Conservation (phyloP, 108 stramenopile genomes). For the Tribonema minus region DNA sequence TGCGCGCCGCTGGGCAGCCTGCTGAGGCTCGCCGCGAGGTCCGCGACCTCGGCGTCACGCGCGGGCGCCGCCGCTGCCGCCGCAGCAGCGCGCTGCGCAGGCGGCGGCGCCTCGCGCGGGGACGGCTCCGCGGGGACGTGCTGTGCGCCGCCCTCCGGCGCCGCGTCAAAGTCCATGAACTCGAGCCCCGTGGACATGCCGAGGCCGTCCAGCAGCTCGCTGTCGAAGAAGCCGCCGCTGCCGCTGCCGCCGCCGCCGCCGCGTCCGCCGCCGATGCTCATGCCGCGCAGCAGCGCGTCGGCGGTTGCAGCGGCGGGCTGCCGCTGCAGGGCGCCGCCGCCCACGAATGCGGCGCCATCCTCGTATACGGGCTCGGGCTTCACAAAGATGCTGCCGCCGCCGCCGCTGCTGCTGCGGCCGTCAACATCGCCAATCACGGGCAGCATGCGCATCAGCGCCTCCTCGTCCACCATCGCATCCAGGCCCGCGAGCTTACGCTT, state of each 20-base stretch:
- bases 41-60: not conserved
- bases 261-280: not conserved
- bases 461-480: not conserved
- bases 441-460: not conserved
- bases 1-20: slow-evolving; percentile 10
- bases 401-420: not conserved
- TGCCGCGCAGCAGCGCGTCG: not conserved
- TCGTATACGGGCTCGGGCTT: not conserved
- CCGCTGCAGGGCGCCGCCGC: not conserved
- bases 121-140: not conserved
- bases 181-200: not conserved
- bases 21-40: slow-evolving; percentile 12
- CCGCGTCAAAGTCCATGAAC: not conserved
- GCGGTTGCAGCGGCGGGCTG: not conserved
- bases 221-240: slow-evolving; percentile 18
- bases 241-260: not conserved
- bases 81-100: not conserved
- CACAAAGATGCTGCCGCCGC: not conserved
- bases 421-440: no score
- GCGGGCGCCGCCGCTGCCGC: not conserved
- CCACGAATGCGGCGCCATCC: not conserved
- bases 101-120: not conserved
- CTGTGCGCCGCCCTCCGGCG: not conserved
- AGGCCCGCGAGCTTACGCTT: slow-evolving; percentile 11
- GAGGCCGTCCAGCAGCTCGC: slow-evolving; percentile 5